A percentile compares a stretch with the other conserved stretches of the same genome.
These are phyloP conservation scores for Bacidia gigantensis DNA, from an alignment of 495 filamentous ascomycete species.

Conservation along the genomic window DNA sequence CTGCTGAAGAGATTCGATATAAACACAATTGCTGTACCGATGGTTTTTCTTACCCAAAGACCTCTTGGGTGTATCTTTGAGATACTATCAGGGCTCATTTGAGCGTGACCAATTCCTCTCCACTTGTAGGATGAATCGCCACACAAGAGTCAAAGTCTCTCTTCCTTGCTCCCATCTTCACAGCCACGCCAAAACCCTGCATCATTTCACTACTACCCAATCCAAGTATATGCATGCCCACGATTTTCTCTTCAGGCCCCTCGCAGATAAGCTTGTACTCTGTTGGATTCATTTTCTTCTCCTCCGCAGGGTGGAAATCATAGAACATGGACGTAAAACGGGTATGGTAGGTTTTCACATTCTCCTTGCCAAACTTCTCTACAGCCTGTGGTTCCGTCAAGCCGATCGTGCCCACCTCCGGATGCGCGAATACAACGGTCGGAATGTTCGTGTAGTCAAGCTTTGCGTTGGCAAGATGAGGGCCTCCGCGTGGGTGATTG, in stretches of 20 bases:
- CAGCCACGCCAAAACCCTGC: conserved; percentile 87
- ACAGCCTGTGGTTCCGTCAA: conserved; percentile 44
- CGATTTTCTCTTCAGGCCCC: conserved; percentile 43
- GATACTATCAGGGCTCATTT: conserved; percentile 26
- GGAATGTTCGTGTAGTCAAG: conserved; percentile 46
- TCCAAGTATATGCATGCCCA: conserved; percentile 46
- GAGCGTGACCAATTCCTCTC: conserved; percentile 75
- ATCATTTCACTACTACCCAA: conserved; percentile 62
- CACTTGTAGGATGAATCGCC: conserved; percentile 81
- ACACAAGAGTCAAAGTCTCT: conserved; percentile 86
- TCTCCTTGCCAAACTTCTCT: conserved; percentile 38
- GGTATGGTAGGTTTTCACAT: conserved; percentile 45
- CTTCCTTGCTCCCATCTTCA: conserved; percentile 99
- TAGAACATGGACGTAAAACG: conserved; percentile 46
- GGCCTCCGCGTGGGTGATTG: conserved; percentile 7
- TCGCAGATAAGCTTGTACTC: conserved; percentile 47
- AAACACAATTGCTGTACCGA: no score
- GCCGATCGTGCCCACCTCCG: conserved; percentile 43
- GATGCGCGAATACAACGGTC: conserved; percentile 47
- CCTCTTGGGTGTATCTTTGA: background rate
- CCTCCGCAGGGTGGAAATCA: conserved; percentile 36
- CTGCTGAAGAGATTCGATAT: no score
- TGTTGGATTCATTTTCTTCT: conserved; percentile 43
- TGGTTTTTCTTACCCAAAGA: background rate
- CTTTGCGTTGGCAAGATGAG: conserved; percentile 34